phyloP scores from a whole-genome alignment of 2,329 filamentous ascomycete species.

The Pestalotiopsis sp. region DNA sequence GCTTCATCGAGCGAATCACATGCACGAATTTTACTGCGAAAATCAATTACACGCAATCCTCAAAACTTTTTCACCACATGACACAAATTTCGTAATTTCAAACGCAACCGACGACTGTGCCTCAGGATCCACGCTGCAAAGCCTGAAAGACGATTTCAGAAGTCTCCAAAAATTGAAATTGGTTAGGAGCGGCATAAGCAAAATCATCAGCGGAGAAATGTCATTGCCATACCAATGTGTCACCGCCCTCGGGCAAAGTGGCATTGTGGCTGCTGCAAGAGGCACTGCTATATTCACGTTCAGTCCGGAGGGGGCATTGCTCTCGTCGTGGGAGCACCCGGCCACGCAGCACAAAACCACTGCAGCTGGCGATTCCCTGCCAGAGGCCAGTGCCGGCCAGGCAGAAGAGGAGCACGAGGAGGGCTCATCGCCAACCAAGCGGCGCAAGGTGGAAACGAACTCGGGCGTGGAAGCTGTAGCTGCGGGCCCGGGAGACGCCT shows the following conservation, averaged over 20 bases:
- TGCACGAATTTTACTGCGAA: background rate
- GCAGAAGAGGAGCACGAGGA: background rate
- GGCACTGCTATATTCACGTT: conserved; percentile 18
- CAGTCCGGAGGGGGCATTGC: conserved; percentile 10
- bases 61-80: background rate
- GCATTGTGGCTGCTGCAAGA: conserved; percentile 15
- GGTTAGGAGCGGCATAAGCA: background rate
- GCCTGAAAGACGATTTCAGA: background rate
- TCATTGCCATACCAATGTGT: conserved; percentile 17
- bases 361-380: background rate
- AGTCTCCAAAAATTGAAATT: background rate
- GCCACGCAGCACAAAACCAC: background rate
- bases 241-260: conserved; percentile 9
- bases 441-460: conserved; percentile 10
- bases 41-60: background rate
- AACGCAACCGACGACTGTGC: background rate
- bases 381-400: background rate
- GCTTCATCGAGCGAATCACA: background rate
- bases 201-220: background rate
- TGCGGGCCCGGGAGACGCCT: conserved; percentile 13
- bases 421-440: conserved; percentile 13
- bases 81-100: background rate
- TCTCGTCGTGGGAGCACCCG: conserved; percentile 16
- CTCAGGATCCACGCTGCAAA: background rate
- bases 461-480: background rate